These are phyloP conservation scores for Rhodofomes roseus DNA, from an alignment of 1,284 basidiomycete genomes.

Conservation along the genomic window DNA sequence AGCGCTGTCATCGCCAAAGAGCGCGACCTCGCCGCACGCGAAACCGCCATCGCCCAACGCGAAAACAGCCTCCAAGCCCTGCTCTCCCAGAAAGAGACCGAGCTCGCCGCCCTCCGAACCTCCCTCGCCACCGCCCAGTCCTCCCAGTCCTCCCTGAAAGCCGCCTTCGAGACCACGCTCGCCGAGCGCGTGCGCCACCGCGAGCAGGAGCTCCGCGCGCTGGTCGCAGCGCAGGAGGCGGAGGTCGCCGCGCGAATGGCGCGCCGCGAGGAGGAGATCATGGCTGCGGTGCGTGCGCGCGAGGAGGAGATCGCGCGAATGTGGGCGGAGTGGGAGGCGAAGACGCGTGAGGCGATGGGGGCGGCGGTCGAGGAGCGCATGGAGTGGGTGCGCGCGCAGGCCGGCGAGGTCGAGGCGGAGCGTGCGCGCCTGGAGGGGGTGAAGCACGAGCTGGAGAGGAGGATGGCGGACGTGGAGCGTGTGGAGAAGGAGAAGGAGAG, in stretches of 20 bases:
- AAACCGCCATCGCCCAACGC: slow-evolving; percentile 49
- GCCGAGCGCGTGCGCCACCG: slow-evolving; percentile 31
- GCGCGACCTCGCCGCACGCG: slow-evolving; percentile 62
- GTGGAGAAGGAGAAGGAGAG: slow-evolving; percentile 31
- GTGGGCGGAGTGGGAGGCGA: slow-evolving; percentile 55
- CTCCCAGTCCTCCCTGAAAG: background rate
- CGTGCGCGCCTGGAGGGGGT: slow-evolving; percentile 44
- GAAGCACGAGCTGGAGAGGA: slow-evolving; percentile 44
- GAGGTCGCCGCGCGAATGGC: slow-evolving; percentile 71
- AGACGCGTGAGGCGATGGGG: slow-evolving; percentile 48
- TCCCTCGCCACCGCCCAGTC: slow-evolving; percentile 30
- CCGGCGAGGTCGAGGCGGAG: slow-evolving; percentile 51
- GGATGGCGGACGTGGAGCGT: slow-evolving; percentile 40
- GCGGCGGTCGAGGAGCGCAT: slow-evolving; percentile 48
- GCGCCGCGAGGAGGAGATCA: slow-evolving; percentile 64
- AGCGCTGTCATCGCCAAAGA: slow-evolving; percentile 48
- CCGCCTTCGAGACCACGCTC: background rate
- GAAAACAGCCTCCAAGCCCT: slow-evolving; percentile 42
- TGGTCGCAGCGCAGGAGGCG: slow-evolving; percentile 63
- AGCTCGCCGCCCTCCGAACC: slow-evolving; percentile 49
- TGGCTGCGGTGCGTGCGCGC: slow-evolving; percentile 44
- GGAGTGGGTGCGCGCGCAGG: slow-evolving; percentile 46
- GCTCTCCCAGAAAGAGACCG: slow-evolving; percentile 54
- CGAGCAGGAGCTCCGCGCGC: slow-evolving; percentile 66
- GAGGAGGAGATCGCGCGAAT: slow-evolving; percentile 45